phyloP scores from a whole-genome alignment of 2,329 filamentous ascomycete genomes.

The Dactylellina leptospora region DNA sequence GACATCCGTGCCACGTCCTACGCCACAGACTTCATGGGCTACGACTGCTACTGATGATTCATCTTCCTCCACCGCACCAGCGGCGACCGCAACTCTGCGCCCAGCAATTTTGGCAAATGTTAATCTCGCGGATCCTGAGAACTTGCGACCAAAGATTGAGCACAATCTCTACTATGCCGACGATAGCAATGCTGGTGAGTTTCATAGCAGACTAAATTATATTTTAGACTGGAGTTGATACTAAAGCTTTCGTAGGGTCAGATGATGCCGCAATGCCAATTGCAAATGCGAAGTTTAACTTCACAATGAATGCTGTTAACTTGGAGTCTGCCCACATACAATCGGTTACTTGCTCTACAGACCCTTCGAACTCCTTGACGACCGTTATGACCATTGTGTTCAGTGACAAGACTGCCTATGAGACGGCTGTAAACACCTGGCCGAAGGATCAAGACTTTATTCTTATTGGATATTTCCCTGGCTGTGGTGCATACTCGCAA shows the following conservation, averaged over 20 bases:
- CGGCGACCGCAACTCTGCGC: slow-evolving; percentile 30
- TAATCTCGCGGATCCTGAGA: slow-evolving; percentile 34
- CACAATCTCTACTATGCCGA: slow-evolving; percentile 39
- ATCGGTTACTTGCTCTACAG: slow-evolving; percentile 36
- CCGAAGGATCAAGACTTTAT: slow-evolving; percentile 34
- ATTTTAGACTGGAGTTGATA: not conserved
- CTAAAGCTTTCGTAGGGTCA: slow-evolving; percentile 21
- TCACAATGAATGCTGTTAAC: slow-evolving; percentile 38
- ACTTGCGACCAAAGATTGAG: slow-evolving; percentile 32
- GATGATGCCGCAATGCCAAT: slow-evolving; percentile 31
- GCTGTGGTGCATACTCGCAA: slow-evolving; percentile 24
- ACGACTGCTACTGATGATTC: slow-evolving; percentile 14
- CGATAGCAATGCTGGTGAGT: slow-evolving; percentile 37
- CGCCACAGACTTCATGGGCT: slow-evolving; percentile 30
- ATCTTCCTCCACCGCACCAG: slow-evolving; percentile 7
- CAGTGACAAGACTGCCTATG: slow-evolving; percentile 28
- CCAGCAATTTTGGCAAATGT: slow-evolving; percentile 34
- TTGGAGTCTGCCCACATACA: slow-evolving; percentile 45
- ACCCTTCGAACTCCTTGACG: slow-evolving; percentile 3
- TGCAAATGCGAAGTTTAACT: slow-evolving; percentile 43
- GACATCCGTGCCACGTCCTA: slow-evolving; percentile 30
- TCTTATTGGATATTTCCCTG: slow-evolving; percentile 36
- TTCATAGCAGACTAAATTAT: no score
- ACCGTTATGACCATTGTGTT: slow-evolving; percentile 40
- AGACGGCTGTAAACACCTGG: slow-evolving; percentile 30